Conservation (phyloP, 2,329 filamentous ascomycete species). For the Trichoderma guizhouense region DNA sequence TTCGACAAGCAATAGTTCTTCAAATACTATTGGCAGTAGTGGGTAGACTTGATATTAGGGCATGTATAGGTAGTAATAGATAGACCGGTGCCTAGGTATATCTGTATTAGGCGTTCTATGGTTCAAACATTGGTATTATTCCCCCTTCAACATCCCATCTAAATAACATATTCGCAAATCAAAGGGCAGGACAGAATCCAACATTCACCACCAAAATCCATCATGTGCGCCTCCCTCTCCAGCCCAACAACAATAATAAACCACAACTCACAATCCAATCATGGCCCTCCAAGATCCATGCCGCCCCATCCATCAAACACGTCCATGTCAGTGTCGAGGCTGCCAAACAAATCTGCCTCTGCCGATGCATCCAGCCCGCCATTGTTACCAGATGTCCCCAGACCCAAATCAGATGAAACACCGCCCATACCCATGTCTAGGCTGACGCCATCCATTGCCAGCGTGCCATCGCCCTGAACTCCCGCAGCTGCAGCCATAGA, state of each 20-base stretch:
- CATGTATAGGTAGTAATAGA: background rate
- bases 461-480: slow-evolving; percentile 37
- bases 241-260: background rate
- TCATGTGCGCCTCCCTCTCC: background rate
- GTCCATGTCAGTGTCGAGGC: slow-evolving; percentile 41
- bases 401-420: slow-evolving; percentile 36
- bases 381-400: slow-evolving; percentile 35
- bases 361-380: slow-evolving; percentile 30
- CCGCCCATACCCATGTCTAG: slow-evolving; percentile 45
- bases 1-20: background rate
- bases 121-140: background rate
- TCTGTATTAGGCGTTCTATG: background rate
- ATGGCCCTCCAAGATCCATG: slow-evolving; percentile 4
- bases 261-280: background rate
- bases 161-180: background rate
- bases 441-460: slow-evolving; percentile 40
- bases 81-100: background rate
- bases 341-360: slow-evolving; percentile 41
- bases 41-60: background rate
- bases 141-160: background rate
- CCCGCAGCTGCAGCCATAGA: slow-evolving; percentile 43
- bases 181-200: background rate
- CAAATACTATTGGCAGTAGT: too few relatives aligned
- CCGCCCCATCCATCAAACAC: slow-evolving; percentile 40
- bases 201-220: background rate